Percentiles rank a stretch among this genome's conserved stretches.
Evolutionary conservation across 1,284 basidiomycete genomes (phyloP).

Genomic region (Rhodotorula sp.): DNA sequence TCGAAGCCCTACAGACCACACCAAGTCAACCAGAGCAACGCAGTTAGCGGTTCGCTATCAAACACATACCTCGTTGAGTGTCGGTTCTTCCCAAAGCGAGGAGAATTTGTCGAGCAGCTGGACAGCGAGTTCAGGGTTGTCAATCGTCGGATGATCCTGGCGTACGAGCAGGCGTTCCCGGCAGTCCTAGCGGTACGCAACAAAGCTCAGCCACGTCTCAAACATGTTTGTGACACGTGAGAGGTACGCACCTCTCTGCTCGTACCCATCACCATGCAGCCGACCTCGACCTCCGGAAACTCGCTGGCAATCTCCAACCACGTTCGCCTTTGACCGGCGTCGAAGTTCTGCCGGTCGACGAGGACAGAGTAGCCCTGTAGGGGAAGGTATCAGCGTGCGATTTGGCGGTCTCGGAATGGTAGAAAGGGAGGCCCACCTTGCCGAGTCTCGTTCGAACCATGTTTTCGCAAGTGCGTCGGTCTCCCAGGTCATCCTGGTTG

Average conservation of each 20-base stretch:
- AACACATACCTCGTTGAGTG: conserved; percentile 36
- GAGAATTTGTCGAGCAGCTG: conserved; percentile 40
- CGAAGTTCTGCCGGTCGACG: conserved; percentile 46
- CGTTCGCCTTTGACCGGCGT: conserved; percentile 35
- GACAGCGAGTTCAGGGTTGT: conserved; percentile 37
- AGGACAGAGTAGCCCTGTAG: conserved; percentile 36
- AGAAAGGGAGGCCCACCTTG: background rate
- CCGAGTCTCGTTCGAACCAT: conserved; percentile 5
- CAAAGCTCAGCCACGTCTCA: background rate
- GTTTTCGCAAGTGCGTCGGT: conserved; percentile 29
- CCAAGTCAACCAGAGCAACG: background rate
- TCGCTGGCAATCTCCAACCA: conserved; percentile 42
- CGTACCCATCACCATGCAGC: conserved; percentile 40
- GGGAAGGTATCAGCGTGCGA: background rate
- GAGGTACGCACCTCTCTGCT: conserved; percentile 14
- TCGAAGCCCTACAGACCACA: conserved; percentile 39
- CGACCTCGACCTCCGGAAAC: conserved; percentile 30
- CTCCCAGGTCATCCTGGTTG: conserved; percentile 41
- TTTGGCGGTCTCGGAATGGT: background rate
- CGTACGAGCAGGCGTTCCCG: conserved; percentile 27
- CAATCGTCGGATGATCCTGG: conserved; percentile 40
- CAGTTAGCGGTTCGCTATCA: background rate
- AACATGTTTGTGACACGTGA: background rate
- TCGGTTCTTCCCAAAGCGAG: conserved; percentile 32
- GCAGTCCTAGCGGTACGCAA: conserved; percentile 22